phyloP scores from a whole-genome alignment of 148 eudicot genomes.

The Vaccinium vitisidaea region DNA sequence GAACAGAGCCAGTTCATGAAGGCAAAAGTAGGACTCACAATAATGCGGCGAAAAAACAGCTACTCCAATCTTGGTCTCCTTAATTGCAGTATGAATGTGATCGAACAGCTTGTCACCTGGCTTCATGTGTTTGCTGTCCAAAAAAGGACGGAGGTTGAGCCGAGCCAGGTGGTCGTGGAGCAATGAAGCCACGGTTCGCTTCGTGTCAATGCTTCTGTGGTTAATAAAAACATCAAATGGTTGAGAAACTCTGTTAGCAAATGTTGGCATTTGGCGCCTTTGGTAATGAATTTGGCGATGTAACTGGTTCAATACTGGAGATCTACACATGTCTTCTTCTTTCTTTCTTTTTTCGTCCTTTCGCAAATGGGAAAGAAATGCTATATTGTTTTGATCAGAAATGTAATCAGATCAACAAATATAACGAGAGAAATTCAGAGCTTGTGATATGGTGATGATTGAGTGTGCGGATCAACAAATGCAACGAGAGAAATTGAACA shows the following conservation, averaged over 20 bases:
- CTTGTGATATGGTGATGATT: too few relatives aligned
- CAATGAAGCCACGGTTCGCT: conserved; percentile 26
- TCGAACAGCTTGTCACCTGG: conserved; percentile 30
- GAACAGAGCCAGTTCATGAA: conserved; percentile 26
- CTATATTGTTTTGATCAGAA: neutral
- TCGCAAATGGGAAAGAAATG: too few relatives aligned
- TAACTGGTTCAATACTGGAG: conserved; percentile 11
- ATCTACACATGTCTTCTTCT: conserved; percentile 17
- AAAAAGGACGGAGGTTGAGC: conserved; percentile 17
- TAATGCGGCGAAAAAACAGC: conserved; percentile 24
- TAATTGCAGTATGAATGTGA: conserved; percentile 17
- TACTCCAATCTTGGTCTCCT: conserved; percentile 19
- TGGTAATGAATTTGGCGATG: conserved; percentile 15
- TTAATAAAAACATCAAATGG: conserved; percentile 25
- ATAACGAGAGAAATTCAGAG: too few relatives aligned
- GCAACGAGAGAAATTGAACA: too few relatives aligned
- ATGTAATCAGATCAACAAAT: neutral
- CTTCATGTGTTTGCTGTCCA: conserved; percentile 32
- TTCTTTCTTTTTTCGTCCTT: too few relatives aligned
- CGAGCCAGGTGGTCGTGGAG: conserved; percentile 21
- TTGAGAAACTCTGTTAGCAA: neutral
- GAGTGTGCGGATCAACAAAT: too few relatives aligned
- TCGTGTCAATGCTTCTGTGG: conserved; percentile 26
- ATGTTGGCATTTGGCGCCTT: neutral
- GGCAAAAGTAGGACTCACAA: conserved; percentile 27